Conservation (phyloP, 2,329 filamentous ascomycete species). For the Lecanicillium sp. region DNA sequence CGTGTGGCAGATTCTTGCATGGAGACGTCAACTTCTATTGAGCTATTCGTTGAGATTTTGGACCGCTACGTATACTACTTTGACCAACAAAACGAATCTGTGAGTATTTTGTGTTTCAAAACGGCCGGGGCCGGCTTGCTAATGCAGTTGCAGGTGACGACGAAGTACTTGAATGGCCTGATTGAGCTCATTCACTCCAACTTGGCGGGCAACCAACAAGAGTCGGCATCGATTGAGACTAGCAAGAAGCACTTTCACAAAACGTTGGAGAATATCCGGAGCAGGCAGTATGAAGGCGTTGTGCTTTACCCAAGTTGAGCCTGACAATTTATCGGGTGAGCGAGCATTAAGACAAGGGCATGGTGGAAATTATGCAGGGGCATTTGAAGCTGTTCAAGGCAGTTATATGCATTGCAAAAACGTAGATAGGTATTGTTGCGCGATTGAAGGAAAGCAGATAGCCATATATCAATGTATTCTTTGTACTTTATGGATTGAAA, state of each 20-base stretch:
- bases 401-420: neutral
- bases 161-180: constrained; percentile 93
- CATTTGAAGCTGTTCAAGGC: neutral
- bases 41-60: constrained; percentile 95
- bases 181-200: constrained; percentile 99
- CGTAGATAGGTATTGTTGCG: neutral
- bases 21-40: constrained; percentile 94
- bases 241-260: constrained; percentile 91
- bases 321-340: neutral
- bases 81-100: constrained; percentile 96
- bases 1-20: constrained; percentile 97
- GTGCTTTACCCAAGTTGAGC: constrained; percentile 53
- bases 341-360: neutral
- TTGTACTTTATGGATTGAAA: neutral
- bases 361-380: neutral
- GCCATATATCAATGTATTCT: neutral
- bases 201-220: constrained; percentile 73
- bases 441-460: neutral
- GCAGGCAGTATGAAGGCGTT: constrained; percentile 87
- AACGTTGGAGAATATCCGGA: constrained; percentile 87
- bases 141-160: constrained; percentile 57
- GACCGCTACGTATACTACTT: constrained; percentile 99
- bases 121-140: constrained; percentile 6
- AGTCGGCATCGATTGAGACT: constrained; percentile 74
- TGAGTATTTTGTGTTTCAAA: constrained; percentile 25